These are phyloP conservation scores for Citrus cavaleriei DNA, from an alignment of 345 rosid genomes.

Conservation along the genomic window DNA sequence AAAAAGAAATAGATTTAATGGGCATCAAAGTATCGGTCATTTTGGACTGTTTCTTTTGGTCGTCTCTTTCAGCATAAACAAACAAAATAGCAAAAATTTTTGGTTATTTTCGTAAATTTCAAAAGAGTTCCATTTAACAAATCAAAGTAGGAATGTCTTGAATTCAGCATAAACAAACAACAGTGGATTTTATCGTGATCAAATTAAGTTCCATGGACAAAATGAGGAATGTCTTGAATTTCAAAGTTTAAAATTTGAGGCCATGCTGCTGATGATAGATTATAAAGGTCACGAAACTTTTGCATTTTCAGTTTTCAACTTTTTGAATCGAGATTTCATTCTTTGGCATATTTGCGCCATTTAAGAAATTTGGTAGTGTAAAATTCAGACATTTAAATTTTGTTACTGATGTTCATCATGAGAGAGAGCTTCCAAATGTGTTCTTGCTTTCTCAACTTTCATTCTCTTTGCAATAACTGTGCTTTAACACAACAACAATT, in stretches of 20 bases:
- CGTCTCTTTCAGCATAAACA: background rate
- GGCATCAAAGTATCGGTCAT: background rate
- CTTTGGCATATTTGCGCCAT: too few relatives aligned
- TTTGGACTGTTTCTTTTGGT: background rate
- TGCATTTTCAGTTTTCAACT: background rate
- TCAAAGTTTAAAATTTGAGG: conserved; percentile 2
- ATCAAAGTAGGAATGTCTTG: too few relatives aligned
- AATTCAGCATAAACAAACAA: background rate
- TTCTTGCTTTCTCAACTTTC: background rate
- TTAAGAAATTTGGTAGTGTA: too few relatives aligned
- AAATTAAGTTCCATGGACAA: background rate
- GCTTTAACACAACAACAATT: conserved; percentile 7
- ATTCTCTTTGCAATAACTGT: background rate
- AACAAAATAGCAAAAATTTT: too few relatives aligned
- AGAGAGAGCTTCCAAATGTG: background rate
- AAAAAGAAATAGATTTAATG: background rate
- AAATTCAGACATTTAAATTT: background rate
- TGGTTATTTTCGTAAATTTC: too few relatives aligned
- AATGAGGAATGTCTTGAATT: conserved; percentile 1
- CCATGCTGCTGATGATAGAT: background rate
- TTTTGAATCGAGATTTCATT: background rate
- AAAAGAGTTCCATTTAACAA: too few relatives aligned
- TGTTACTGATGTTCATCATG: background rate
- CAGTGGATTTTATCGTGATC: background rate
- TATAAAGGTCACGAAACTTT: background rate